A percentile compares a stretch with the other conserved stretches of the same genome.
phyloP scores from a whole-genome alignment of 106 monocot genomes.

The Apostasia shenzhenica region DNA sequence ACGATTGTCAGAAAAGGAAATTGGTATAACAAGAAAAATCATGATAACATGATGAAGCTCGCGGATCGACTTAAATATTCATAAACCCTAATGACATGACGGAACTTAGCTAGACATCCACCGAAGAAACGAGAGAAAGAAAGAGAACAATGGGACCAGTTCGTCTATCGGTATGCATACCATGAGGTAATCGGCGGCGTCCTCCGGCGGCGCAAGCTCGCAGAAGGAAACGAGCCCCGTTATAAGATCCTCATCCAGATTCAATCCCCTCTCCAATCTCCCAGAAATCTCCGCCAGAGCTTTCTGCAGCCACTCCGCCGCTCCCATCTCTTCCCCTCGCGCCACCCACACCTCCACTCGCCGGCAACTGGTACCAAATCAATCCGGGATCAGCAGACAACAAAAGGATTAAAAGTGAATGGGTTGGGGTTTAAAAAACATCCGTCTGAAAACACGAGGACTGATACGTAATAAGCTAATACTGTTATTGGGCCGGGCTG shows the following conservation, averaged over 20 bases:
- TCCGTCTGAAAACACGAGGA: no score
- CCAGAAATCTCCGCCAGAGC: constrained; percentile 57
- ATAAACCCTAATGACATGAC: no score
- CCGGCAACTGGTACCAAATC: background rate
- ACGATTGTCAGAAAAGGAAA: constrained; percentile 4
- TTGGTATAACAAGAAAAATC: background rate
- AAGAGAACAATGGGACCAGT: background rate
- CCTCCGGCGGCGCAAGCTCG: constrained; percentile 84
- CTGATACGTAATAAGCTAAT: no score
- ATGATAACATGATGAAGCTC: background rate
- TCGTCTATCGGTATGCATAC: constrained; percentile 19
- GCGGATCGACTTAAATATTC: no score
- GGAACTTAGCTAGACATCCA: no score
- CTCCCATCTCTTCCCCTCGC: constrained; percentile 19
- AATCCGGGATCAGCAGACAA: no score
- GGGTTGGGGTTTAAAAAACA: background rate
- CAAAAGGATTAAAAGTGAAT: background rate
- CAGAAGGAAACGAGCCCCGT: constrained; percentile 96
- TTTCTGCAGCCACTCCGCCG: constrained; percentile 80
- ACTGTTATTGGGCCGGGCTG: no score
- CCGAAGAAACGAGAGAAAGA: background rate
- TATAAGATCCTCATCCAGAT: constrained; percentile 78
- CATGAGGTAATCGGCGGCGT: constrained; percentile 79
- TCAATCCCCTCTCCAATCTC: constrained; percentile 39
- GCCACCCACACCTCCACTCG: background rate